phyloP scores from a whole-genome alignment of 2,329 filamentous ascomycete genomes.

The Verticillium dahliae region DNA sequence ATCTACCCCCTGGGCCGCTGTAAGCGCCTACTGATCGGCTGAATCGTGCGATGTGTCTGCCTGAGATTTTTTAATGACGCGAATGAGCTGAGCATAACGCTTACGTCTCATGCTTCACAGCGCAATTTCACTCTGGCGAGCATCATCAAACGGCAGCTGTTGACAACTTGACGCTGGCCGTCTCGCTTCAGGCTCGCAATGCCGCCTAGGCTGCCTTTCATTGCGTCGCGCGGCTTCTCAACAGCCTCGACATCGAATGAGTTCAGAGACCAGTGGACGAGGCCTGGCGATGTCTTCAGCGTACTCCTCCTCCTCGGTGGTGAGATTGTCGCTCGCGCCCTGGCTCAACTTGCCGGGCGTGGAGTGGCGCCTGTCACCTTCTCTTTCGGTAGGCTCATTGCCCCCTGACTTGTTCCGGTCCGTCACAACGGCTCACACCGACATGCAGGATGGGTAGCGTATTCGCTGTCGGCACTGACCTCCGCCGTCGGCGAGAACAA shows the following conservation, averaged over 20 bases:
- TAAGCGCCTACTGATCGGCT: no score
- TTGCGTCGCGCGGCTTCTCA: neutral
- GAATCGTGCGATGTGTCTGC: no score
- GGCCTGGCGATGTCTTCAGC: conserved; percentile 16
- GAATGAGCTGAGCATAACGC: no score
- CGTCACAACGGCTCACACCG: neutral
- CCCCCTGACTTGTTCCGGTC: neutral
- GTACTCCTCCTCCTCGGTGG: conserved; percentile 27
- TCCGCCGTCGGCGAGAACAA: conserved; percentile 18
- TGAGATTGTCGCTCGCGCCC: conserved; percentile 22
- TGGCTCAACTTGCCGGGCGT: conserved; percentile 21
- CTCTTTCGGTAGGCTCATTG: conserved; percentile 17
- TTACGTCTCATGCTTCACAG: no score
- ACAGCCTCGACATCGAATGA: neutral
- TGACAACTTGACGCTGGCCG: no score
- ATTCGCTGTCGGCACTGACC: conserved; percentile 13
- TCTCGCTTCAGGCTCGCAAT: neutral
- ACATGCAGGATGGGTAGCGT: conserved; percentile 19
- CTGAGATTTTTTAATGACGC: no score
- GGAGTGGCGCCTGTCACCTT: conserved; percentile 21
- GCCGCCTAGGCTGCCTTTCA: neutral
- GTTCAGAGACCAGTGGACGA: conserved; percentile 6
- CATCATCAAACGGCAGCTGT: no score
- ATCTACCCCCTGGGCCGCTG: no score
- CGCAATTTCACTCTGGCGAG: no score